Percentiles rank a stretch among this genome's conserved stretches.
These are phyloP conservation scores for Andrographis paniculata DNA, from an alignment of 305 asterid genomes.

Conservation along the genomic window DNA sequence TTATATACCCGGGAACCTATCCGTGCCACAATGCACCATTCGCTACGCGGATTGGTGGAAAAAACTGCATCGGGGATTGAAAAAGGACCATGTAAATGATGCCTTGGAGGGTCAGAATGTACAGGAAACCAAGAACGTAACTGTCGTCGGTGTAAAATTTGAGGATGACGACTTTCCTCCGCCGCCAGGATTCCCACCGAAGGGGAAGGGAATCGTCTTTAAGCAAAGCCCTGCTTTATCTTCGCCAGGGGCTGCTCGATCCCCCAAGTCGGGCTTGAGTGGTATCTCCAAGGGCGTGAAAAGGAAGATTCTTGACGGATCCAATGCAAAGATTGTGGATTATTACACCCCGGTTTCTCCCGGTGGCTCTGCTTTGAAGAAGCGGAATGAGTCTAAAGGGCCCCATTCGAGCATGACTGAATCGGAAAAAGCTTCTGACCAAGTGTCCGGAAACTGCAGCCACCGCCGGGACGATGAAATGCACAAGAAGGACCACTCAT, in stretches of 20 bases:
- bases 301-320: conserved; percentile 6
- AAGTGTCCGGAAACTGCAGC: neutral
- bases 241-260: neutral
- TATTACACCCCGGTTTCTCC: conserved; percentile 2
- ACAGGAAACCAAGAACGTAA: neutral
- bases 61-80: conserved; percentile 6
- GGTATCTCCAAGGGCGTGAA: conserved; percentile 1
- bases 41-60: conserved; percentile 31
- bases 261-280: neutral
- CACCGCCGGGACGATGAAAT: neutral
- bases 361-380: neutral
- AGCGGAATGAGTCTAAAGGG: neutral
- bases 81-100: neutral
- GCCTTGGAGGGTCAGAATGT: neutral
- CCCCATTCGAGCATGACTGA: neutral
- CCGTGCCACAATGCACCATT: conserved; percentile 23
- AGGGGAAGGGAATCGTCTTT: neutral
- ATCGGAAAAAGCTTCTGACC: neutral
- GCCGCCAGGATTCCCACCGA: conserved; percentile 1
- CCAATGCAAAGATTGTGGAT: conserved; percentile 3
- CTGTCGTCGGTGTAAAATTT: neutral
- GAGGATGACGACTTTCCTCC: conserved; percentile 2
- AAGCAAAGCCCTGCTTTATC: too few species aligned
- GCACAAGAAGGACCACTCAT: too few species aligned
- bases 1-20: conserved; percentile 25